Evolutionary conservation across 164 flowering plant genomes (phyloP), one percentile per base, ranked within the genome.

Genomic region (Pachysandra terminalis): DNA sequence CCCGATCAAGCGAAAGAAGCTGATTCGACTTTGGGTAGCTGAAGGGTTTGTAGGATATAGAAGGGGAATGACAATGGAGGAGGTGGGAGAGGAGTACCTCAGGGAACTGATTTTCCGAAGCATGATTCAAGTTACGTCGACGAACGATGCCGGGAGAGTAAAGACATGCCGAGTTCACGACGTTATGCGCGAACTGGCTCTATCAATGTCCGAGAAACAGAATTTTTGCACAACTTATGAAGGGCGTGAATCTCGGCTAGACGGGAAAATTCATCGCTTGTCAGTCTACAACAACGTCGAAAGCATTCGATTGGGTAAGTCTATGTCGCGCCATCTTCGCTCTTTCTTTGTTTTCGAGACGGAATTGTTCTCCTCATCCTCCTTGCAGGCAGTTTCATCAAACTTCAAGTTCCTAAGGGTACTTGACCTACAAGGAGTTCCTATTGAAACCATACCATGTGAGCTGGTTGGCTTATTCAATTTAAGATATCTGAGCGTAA

Each of bases 11-110:
- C 25, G 83, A 24, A 80, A 72, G 67, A 79, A 68, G 68, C 68
- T 87, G 8, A 63, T 82, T 25, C 69, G 86, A 51, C 69, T 82
- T 9, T 87, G 89, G 89, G 70, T 82, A 21, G 86, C 85, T 0
- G 87, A 85, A 63, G 86, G 86, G 1, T 87, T 87, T 27, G 40
- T 84, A 4, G 58, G 59, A 49, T 68, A 75, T 21, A 61, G 64
- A 19, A 61, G 52, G 37, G 79, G 81, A 15, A 67, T 68, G 58
- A 74, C 76, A 6, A 63, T 72, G 66, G 89, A 87, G 56, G 87
- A 82, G 27, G 81, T 78, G 1, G 87, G 84, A 12, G 80, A 81
- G 26, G 79, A 68, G 1, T 78, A 87, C 71, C 75, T 87, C 8
- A 57, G 9, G 0, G 81, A 83, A 49, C 87, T 85, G n/a, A 68